Evolutionary conservation across 2,329 filamentous ascomycete species (phyloP), one percentile per base, ranked within the genome.

Genomic region (Amauroascus niger): DNA sequence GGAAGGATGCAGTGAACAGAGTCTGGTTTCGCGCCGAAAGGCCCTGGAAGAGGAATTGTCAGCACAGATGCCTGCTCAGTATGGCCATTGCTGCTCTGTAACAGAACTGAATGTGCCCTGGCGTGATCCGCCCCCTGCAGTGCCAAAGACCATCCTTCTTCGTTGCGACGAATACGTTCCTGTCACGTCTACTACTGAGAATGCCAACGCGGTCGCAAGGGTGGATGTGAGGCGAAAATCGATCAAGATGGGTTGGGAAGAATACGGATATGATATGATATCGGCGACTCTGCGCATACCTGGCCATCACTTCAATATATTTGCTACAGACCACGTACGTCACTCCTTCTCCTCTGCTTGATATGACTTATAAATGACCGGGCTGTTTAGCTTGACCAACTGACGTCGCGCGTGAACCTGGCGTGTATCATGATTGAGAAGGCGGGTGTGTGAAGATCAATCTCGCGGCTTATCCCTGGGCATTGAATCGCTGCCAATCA

Each of bases 301-400:
- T 1, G 60, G 59, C 8, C 57, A 61, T 52, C 60, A 61, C 49
- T 61, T 58, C 46, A 58, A 59, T 33, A 49, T 61, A 39, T 59
- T 61, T 37, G 28, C 37, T n/a, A 52, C 57, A 22, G 45, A 55
- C 9, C 45, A 59, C 51, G 60, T 60, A 54, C 55, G 56, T 46
- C 2, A 6, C 6, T 13, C 13, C 7, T 33, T 24, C 14, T 8
- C 13, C 20, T 28, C 39, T 30, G 33, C 6, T 6, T 14, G 18
- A 20, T 7, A 35, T 13, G 50, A 30, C 14, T 26, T 30, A 7
- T 30, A 26, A 30, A 18, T 40, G 5, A 22, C 16, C 30, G 39
- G 49, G 2, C 40, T n/a, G 11, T n/a, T n/a, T n/a, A 61, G 59
- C 37, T 59, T 26, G 53, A 60, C 45, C 46, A 58, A 11, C 37